These are phyloP conservation scores for Zymoseptoria crescenta DNA, from an alignment of 2,329 filamentous ascomycete species.

Conservation along the genomic window DNA sequence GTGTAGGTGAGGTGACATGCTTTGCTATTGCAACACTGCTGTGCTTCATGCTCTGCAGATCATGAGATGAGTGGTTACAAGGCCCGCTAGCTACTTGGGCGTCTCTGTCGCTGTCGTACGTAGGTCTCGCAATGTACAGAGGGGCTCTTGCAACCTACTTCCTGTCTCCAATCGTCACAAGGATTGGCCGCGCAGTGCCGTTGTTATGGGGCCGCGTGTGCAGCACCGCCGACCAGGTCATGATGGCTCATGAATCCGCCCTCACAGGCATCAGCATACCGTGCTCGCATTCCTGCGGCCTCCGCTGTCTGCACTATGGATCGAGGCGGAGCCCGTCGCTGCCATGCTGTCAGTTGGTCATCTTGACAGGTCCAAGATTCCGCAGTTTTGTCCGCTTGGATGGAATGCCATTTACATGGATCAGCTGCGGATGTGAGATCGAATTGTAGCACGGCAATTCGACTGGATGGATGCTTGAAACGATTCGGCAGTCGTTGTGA, in stretches of 20 bases:
- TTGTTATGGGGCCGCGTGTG: not conserved
- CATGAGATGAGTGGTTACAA: too few relatives aligned
- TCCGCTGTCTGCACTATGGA: not conserved
- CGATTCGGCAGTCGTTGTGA: not conserved
- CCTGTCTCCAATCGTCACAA: not conserved
- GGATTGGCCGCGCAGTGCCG: not conserved
- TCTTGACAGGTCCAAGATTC: too few relatives aligned
- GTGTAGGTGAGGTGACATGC: conserved; percentile 41
- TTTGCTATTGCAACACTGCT: not conserved
- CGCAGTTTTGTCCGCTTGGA: too few relatives aligned
- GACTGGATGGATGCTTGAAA: not conserved
- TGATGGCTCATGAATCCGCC: not conserved
- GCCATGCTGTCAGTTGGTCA: not conserved
- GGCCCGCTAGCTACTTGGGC: not conserved
- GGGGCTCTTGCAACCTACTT: too few relatives aligned
- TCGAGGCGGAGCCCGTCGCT: not conserved
- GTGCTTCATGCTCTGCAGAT: not conserved
- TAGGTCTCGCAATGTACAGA: too few relatives aligned
- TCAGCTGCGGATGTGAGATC: too few relatives aligned
- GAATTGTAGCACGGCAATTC: too few relatives aligned
- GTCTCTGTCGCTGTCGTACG: too few relatives aligned
- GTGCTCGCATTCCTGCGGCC: not conserved
- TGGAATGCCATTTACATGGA: not conserved
- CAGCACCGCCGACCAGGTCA: not conserved
- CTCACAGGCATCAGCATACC: not conserved